Evolutionary conservation across 345 rosid genomes (phyloP).

Genomic region (Atalantia buxifolia): DNA sequence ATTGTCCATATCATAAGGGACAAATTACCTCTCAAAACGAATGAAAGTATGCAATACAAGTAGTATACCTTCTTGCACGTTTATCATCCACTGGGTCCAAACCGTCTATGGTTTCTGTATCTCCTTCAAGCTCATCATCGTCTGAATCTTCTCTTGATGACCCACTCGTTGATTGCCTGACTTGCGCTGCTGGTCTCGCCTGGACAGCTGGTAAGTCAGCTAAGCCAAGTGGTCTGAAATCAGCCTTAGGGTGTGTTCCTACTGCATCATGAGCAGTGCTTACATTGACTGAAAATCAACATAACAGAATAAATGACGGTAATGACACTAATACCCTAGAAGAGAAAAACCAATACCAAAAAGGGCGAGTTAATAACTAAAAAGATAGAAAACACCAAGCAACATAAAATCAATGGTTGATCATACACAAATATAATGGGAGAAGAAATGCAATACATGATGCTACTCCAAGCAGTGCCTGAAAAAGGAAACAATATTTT

Average conservation of each 20-base stretch:
- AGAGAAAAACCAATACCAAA: not conserved
- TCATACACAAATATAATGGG: not conserved
- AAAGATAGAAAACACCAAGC: not conserved
- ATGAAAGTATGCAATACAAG: not conserved
- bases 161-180: slow-evolving; percentile 81
- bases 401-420: not conserved
- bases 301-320: slow-evolving; percentile 3
- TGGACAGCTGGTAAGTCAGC: slow-evolving; percentile 34
- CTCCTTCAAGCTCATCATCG: slow-evolving; percentile 86
- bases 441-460: not conserved
- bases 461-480: slow-evolving; percentile 4
- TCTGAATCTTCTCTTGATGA: slow-evolving; percentile 91
- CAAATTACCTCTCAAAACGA: slow-evolving; percentile 3
- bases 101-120: slow-evolving; percentile 64
- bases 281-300: slow-evolving; percentile 24
- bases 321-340: not conserved
- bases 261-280: slow-evolving; percentile 33
- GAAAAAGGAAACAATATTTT: not conserved
- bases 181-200: slow-evolving; percentile 38
- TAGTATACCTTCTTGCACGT: slow-evolving; percentile 65
- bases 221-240: slow-evolving; percentile 34
- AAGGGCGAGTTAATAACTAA: not conserved
- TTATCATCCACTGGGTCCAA: slow-evolving; percentile 55
- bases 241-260: slow-evolving; percentile 33
- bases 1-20: not conserved